phyloP scores from a whole-genome alignment of 139 green algal species.

The Coelastrella sp. region DNA sequence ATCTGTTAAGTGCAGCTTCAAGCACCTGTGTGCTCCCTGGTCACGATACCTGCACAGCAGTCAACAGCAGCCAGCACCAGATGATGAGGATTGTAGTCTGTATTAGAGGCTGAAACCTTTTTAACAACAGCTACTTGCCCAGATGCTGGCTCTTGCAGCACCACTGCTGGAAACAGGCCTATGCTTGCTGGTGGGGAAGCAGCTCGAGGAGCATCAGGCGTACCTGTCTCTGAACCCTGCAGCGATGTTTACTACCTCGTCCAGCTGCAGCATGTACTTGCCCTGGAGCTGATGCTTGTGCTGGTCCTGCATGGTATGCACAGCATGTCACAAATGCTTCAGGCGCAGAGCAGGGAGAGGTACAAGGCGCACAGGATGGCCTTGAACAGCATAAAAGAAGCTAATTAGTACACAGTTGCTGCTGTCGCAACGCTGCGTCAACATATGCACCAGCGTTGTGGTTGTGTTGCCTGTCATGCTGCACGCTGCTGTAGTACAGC shows the following conservation, averaged over 20 bases:
- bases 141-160: neutral
- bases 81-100: no score
- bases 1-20: conserved; percentile 82
- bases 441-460: no score
- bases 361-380: no score
- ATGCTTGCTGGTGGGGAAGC: neutral
- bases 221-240: conserved; percentile 70
- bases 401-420: no score
- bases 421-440: no score
- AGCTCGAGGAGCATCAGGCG: neutral
- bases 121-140: neutral
- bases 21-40: conserved; percentile 50
- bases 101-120: no score
- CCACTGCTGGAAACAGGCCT: neutral
- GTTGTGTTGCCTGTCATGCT: no score
- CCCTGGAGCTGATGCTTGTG: conserved; percentile 65
- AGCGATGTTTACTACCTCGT: conserved; percentile 79
- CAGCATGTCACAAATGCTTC: neutral
- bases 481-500: neutral
- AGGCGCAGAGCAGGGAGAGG: no score
- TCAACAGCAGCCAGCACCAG: neutral
- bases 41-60: conserved; percentile 58
- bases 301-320: conserved; percentile 52
- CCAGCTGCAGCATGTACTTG: conserved; percentile 78
- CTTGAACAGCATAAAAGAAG: no score